Evolutionary conservation across 495 filamentous ascomycete genomes (phyloP).

Genomic region (Penicillium silybi): DNA sequence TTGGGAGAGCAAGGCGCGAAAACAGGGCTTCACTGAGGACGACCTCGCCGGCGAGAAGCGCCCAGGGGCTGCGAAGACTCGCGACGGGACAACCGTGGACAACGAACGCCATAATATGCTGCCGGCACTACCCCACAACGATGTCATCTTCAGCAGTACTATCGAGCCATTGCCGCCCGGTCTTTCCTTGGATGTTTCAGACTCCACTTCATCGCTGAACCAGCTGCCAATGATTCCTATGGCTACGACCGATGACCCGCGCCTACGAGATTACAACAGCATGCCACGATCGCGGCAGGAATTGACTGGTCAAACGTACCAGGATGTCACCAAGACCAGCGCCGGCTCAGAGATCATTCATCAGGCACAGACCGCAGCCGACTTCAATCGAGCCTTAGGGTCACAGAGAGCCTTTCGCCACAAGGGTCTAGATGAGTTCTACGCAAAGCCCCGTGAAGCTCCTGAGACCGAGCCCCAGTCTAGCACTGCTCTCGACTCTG

Average conservation of each 20-base stretch:
- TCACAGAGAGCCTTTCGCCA: slow-evolving; percentile 69
- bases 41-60: slow-evolving; percentile 96
- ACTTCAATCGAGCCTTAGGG: slow-evolving; percentile 81
- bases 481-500: slow-evolving; percentile 49
- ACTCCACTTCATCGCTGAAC: slow-evolving; percentile 56
- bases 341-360: slow-evolving; percentile 79
- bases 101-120: slow-evolving; percentile 41
- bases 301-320: slow-evolving; percentile 81
- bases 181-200: slow-evolving; percentile 61
- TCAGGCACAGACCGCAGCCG: slow-evolving; percentile 82
- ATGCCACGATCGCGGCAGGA: slow-evolving; percentile 87
- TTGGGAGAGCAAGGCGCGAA: slow-evolving; percentile 94
- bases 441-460: slow-evolving; percentile 71
- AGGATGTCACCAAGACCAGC: slow-evolving; percentile 78
- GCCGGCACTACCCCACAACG: slow-evolving; percentile 57
- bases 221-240: slow-evolving; percentile 84
- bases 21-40: slow-evolving; percentile 97
- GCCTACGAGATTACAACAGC: slow-evolving; percentile 74
- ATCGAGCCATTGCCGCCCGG: slow-evolving; percentile 64
- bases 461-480: slow-evolving; percentile 51
- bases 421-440: slow-evolving; percentile 72
- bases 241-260: slow-evolving; percentile 70
- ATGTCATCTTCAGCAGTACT: slow-evolving; percentile 79
- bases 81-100: slow-evolving; percentile 62
- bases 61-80: slow-evolving; percentile 82